Evolutionary conservation across 78 protist species (phyloP).

Genomic region (Monosiga brevicollis): DNA sequence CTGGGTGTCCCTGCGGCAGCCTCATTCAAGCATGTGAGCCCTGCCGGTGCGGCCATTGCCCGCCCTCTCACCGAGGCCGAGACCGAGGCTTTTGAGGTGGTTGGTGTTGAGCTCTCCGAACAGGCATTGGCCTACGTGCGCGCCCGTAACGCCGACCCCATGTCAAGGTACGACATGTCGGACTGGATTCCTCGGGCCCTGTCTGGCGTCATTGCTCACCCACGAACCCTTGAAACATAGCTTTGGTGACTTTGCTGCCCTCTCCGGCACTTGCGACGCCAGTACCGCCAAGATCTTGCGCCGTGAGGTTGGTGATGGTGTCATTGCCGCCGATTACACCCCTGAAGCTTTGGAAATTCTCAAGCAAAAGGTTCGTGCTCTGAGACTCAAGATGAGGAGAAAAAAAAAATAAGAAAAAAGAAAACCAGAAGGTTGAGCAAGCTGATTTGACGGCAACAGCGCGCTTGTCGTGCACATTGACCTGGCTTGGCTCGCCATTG

Average conservation of each 20-base stretch:
- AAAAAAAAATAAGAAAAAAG: no score
- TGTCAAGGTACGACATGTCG: not conserved
- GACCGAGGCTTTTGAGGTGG: constrained; percentile 40
- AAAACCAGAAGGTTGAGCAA: constrained; percentile 56
- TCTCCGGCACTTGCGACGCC: constrained; percentile 48
- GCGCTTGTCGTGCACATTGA: not conserved
- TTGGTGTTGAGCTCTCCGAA: constrained; percentile 20
- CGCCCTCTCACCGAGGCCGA: constrained; percentile 30
- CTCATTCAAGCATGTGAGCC: constrained; percentile 78
- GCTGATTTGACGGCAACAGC: constrained; percentile 13
- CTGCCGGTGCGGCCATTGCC: constrained; percentile 58
- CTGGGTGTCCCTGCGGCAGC: constrained; percentile 67
- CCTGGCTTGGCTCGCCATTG: not conserved
- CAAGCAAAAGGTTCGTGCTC: constrained; percentile 47
- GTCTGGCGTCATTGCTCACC: not conserved
- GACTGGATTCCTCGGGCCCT: not conserved
- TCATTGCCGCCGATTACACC: constrained; percentile 60
- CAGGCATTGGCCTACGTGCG: constrained; percentile 60
- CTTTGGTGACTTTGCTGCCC: constrained; percentile 69
- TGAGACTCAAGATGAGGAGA: no score
- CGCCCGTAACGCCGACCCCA: constrained; percentile 53
- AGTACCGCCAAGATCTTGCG: constrained; percentile 51
- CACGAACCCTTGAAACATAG: no score
- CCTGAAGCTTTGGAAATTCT: constrained; percentile 61
- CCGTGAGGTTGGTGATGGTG: constrained; percentile 59